Evolutionary conservation across 208 protist genomes (phyloP), one percentile per base, ranked within the genome.

Genomic region (Leishmania major): DNA sequence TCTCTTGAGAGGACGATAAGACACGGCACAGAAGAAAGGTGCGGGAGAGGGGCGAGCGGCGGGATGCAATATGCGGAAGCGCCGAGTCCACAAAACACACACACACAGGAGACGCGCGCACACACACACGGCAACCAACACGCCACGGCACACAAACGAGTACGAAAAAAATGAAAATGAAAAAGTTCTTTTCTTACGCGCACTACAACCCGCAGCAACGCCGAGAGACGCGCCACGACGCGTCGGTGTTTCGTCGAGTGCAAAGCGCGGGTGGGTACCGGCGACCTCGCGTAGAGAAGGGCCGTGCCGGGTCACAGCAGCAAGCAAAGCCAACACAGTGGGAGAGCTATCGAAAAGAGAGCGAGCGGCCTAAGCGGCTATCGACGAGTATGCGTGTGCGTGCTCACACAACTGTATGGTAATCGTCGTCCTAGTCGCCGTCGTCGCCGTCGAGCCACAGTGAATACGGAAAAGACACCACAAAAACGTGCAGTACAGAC

Each of bases 351-450:
- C n/a, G 47, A 28, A 28, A 74, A 49, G 67, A 66, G 51, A 47
- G 75, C 19, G 43, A 49, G 43, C 79, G 22, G 31, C 55, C 11
- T 66, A 6, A 13, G 66, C 25, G 78, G 28, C 55, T n/a, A 86
- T 59, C 22, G 45, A 66, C 62, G 25, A 37, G 57, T 55, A 35
- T 75, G 53, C 43, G 69, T 66, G 47, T 66, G 47, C 73, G 28
- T 35, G 13, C n/a, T 0, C n/a, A 66, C n/a, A 5, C n/a, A 31
- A n/a, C 5, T 17, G n/a, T 35, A 66, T 37, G 60, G 25, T 35
- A 40, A 28, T 31, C 3, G n/a, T 37, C 7, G 60, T 37, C 25
- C n/a, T 37, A 37, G 60, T 22, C 25, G 60, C 8, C 10, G 3
- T 66, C n/a, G 60, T 66, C 19, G 60, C 37, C 10, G n/a, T 40